These are phyloP conservation scores for Knoxdaviesia capensis DNA, from an alignment of 2,329 filamentous ascomycete genomes.

Conservation along the genomic window DNA sequence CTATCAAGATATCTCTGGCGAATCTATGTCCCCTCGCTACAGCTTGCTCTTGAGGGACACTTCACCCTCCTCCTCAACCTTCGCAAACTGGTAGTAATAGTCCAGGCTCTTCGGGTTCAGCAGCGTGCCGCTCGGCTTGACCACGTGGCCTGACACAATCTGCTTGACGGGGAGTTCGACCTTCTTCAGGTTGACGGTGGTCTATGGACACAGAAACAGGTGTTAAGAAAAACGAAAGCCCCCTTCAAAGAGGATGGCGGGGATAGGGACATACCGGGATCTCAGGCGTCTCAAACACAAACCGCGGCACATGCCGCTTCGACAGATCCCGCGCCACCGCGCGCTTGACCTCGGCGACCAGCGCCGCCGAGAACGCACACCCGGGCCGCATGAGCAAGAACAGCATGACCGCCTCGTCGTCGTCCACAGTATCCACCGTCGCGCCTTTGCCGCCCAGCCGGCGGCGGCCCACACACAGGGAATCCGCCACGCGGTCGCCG, in stretches of 20 bases:
- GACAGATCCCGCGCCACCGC: constrained; percentile 47
- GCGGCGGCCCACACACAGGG: constrained; percentile 63
- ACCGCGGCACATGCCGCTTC: constrained; percentile 57
- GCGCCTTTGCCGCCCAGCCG: constrained; percentile 19
- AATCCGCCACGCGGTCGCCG: constrained; percentile 40
- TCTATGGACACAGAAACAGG: constrained; percentile 22
- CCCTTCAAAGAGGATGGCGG: background rate
- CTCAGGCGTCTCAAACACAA: constrained; percentile 60
- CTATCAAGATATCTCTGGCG: no score
- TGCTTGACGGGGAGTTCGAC: constrained; percentile 71
- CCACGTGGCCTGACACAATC: constrained; percentile 54
- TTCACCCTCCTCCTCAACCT: background rate
- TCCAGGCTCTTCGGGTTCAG: constrained; percentile 57
- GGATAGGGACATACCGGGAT: constrained; percentile 43
- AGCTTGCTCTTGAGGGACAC: background rate
- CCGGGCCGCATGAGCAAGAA: constrained; percentile 38
- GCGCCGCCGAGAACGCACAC: constrained; percentile 24
- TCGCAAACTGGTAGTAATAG: constrained; percentile 60
- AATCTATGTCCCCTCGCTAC: background rate
- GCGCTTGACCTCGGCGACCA: constrained; percentile 40
- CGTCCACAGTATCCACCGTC: constrained; percentile 11
- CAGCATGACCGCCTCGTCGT: constrained; percentile 32
- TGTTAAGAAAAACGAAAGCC: background rate
- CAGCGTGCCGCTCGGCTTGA: constrained; percentile 59
- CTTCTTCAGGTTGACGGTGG: constrained; percentile 69